Evolutionary conservation across 768 basidiomycete species (phyloP).

Genomic region (Coprinopsis sp.): DNA sequence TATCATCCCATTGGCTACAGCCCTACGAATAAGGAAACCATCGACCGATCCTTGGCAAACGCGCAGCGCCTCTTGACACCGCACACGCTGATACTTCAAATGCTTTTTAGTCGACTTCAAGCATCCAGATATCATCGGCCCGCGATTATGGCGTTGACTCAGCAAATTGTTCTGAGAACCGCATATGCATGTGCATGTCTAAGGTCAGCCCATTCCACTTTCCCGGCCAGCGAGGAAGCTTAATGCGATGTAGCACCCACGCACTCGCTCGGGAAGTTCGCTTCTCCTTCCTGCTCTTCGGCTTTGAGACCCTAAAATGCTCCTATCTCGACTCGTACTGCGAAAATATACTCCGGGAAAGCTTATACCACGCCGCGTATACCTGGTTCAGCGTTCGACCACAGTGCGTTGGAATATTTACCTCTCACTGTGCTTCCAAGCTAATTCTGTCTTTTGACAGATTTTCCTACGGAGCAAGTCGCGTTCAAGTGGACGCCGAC

Average conservation of each 20-base stretch:
- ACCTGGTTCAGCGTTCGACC: slow-evolving; percentile 93
- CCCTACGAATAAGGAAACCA: slow-evolving; percentile 81
- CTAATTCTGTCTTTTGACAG: slow-evolving; percentile 36
- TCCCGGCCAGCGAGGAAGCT: not conserved
- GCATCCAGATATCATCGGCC: slow-evolving; percentile 86
- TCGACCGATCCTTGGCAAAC: slow-evolving; percentile 65
- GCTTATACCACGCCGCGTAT: slow-evolving; percentile 75
- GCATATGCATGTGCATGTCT: slow-evolving; percentile 61
- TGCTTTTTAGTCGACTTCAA: slow-evolving; percentile 89
- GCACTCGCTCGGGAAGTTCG: slow-evolving; percentile 86
- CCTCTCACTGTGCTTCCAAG: not conserved
- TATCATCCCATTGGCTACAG: slow-evolving; percentile 80
- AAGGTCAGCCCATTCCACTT: slow-evolving; percentile 50
- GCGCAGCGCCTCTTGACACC: slow-evolving; percentile 78
- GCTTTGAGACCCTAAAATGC: slow-evolving; percentile 86
- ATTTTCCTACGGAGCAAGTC: slow-evolving; percentile 95
- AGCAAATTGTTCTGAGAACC: slow-evolving; percentile 81
- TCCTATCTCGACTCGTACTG: slow-evolving; percentile 80
- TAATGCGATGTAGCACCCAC: slow-evolving; percentile 61
- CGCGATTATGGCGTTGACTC: slow-evolving; percentile 79
- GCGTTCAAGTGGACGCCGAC: slow-evolving; percentile 85
- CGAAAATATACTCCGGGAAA: slow-evolving; percentile 70
- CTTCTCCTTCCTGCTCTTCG: slow-evolving; percentile 88
- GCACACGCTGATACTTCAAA: slow-evolving; percentile 78
- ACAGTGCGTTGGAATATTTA: slow-evolving; percentile 54